Conservation (phyloP, 2,329 filamentous ascomycete species). For the Aspergillus phoenicis region DNA sequence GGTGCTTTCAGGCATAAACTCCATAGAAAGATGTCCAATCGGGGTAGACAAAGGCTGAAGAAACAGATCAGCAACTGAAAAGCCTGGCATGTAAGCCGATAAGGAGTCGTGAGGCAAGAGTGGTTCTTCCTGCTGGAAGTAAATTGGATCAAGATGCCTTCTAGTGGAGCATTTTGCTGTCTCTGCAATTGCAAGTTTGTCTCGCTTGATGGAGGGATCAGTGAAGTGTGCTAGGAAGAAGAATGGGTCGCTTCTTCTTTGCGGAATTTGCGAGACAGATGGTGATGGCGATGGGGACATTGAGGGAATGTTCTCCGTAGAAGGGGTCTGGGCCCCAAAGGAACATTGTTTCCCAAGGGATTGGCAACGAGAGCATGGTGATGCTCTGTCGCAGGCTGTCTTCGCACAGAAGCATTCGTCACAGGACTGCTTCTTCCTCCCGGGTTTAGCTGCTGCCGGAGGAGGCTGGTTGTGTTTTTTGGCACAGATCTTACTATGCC, state of each 20-base stretch:
- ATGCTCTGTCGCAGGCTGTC: constrained; percentile 28
- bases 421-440: constrained; percentile 35
- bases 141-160: constrained; percentile 30
- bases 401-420: constrained; percentile 32
- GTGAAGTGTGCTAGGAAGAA: constrained; percentile 35
- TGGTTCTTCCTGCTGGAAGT: constrained; percentile 32
- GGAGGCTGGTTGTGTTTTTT: constrained; percentile 32
- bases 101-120: constrained; percentile 27
- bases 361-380: constrained; percentile 30
- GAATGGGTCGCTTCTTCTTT: constrained; percentile 22
- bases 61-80: constrained; percentile 16
- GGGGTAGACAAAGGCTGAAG: constrained; percentile 14
- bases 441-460: constrained; percentile 31
- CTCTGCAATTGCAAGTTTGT: constrained; percentile 34
- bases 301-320: constrained; percentile 4
- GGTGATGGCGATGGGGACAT: constrained; percentile 9
- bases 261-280: neutral
- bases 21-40: constrained; percentile 22
- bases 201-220: constrained; percentile 30
- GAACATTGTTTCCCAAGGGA: constrained; percentile 26
- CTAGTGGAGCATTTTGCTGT: constrained; percentile 33
- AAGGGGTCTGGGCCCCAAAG: constrained; percentile 13
- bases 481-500: constrained; percentile 34
- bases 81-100: constrained; percentile 15
- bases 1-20: constrained; percentile 18